These are phyloP conservation scores for Diutina mesorugosa DNA, from an alignment of 1,139 yeast species.

Conservation along the genomic window DNA sequence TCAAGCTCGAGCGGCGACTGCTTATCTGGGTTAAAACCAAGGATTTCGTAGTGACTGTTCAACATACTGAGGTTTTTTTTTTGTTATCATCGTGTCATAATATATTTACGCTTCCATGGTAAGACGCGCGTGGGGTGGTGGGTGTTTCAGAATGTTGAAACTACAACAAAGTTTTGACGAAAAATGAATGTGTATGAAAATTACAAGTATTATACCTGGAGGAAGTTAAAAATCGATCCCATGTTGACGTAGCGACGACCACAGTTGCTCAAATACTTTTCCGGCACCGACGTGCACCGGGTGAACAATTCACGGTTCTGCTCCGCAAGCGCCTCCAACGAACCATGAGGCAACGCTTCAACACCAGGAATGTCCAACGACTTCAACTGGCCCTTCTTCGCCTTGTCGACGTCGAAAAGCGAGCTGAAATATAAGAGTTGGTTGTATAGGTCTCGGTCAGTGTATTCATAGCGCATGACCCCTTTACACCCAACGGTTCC, in stretches of 20 bases:
- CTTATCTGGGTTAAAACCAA: neutral
- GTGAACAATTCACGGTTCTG: conserved; percentile 60
- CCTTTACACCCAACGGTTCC: conserved; percentile 71
- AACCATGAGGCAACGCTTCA: conserved; percentile 38
- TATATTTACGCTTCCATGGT: no score
- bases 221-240: conserved; percentile 63
- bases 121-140: neutral
- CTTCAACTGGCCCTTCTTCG: conserved; percentile 41
- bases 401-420: conserved; percentile 73
- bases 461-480: conserved; percentile 63
- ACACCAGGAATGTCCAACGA: conserved; percentile 19
- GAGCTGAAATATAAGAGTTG: conserved; percentile 73
- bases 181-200: neutral
- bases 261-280: conserved; percentile 66
- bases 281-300: conserved; percentile 47
- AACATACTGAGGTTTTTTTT: no score
- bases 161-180: no score
- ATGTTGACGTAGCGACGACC: conserved; percentile 89
- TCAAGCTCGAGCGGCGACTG: neutral
- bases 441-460: conserved; percentile 73
- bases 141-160: neutral
- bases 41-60: neutral
- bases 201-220: conserved; percentile 9
- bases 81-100: no score
- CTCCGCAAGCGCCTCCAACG: conserved; percentile 62